Base-by-base conservation (phyloP, 176 grass and related monocot genomes). In the Musa itinerans region DNA sequence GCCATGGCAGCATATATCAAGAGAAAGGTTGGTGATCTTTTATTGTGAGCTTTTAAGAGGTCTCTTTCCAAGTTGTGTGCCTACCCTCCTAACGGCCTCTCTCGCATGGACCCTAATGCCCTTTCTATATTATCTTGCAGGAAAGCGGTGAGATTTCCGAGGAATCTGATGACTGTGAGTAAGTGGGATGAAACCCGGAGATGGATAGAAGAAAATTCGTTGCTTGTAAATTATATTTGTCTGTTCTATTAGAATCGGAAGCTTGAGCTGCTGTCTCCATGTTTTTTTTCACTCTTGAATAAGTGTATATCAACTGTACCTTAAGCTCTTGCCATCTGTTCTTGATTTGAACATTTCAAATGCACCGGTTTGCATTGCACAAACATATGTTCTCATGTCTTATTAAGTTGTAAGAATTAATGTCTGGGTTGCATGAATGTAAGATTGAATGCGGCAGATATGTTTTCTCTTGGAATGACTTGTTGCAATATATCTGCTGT, bases 1-100 rank as follows among this genome's bases (percentile, higher is more conserved):
- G 74, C 84, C n/a, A 76, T 89, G 84, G 76, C 81, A 79, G 81
- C 86, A 61, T 97, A 91, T 83, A 87, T 83, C 9, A 93, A 97
- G 94, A 91, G 83, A 89, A 87, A 84, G 86, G 90, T 97, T 43
- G 2, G 26, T 58, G 2, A 54, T 29, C 17, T 29, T 13, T 75
- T 49, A 34, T 12, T 63, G 66, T 50, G 23, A 69, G 8, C 16
- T 65, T 52, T 48, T 8, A 19, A 26, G 20, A 79, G 8, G 64
- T 34, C 29, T 3, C 29, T 34, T 34, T 34, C 29, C 29, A 4
- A 34, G 29, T 34, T 34, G 29, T 34, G 3, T 34, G 29, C 29
- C 29, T 56, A 76, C 24, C 16, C 71, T 19, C 24, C 65, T 74
- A 29, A 29, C 52, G 49, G 16, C 69, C 22, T 82, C 12, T 52